Base-by-base conservation (phyloP, 495 filamentous ascomycete genomes). In the Aspergillus avenaceus region DNA sequence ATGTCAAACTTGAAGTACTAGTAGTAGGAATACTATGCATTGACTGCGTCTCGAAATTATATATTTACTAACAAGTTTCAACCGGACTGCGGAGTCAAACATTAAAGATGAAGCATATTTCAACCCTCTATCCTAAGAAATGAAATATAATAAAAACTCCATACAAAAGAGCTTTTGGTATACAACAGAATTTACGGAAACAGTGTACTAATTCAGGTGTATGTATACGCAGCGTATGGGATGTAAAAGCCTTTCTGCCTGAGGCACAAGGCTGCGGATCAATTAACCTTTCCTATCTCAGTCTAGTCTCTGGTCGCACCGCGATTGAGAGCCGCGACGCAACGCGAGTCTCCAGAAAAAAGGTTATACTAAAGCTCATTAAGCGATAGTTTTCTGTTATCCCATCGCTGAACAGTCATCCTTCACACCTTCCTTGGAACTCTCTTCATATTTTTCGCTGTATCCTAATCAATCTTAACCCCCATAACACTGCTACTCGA, bases 311-410 rank as follows among this genome's bases (percentile, higher is more conserved):
- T 38, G 18, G 34, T 11, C 36, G 41, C 29, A 50, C 48, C 27
- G 40, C 48, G 48, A 27, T 26, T 18, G 9, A 48, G 22, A 49
- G 36, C 47, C 34, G 47, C 47, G 47, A n/a, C 50, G 57, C 57
- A 66, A 61, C 64, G 64, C 64, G 64, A 66, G 34, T 52, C 59
- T 58, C 52, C 55, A 62, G 55, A 57, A 57, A 54, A 46, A 46
- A 31, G 44, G 34, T 38, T 38, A 38, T 19, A 21, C 31, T 34
- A 34, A 5, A 38, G 34, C 34, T 38, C 34, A 38, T 19, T 38
- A 21, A 18, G 34, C 11, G 16, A 38, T 38, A 38, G 34, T 8
- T 14, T 3, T 6, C 34, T 38, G 34, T 38, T 8, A 38, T 8
- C 21, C 16, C 21, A 38, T 38, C 34, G 16, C 34, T 38, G 16